Evolutionary conservation across 768 basidiomycete species (phyloP), one percentile per base, ranked within the genome.

Genomic region (Russula brevipes): DNA sequence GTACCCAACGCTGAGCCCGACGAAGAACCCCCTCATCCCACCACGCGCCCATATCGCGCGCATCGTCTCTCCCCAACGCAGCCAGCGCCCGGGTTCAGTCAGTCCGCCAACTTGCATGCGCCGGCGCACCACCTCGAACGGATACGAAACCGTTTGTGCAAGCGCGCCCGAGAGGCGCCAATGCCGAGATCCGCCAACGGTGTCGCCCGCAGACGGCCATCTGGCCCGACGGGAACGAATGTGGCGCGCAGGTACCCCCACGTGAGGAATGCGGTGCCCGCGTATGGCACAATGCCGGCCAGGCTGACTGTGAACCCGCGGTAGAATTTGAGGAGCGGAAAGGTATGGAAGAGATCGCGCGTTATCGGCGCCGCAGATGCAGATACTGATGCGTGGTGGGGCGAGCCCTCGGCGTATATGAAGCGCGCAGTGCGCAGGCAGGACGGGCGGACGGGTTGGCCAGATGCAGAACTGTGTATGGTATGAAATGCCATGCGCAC

Each of bases 251-350:
- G 79, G 72, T 80, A 87, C 46, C 90, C 95, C 88, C 93, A 98
- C 38, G 88, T 86, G 51, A 98, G 82, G 79, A 98, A 98, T 12
- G 91, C 92, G 2, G 93, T 91, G 19, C 96, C 96, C 3, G 94
- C 93, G 69, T 98, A 98, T 5, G 96, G 96, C 38, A 98, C 79
- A 82, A 98, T 98, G 50, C 97, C 96, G 14, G 84, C 74, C 44
- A 98, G 75, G 24, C 94, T 94, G 35, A 97, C 93, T 7, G 87
- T 86, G 76, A 98, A 98, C n/a, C 97, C 96, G 24, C 97, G 90
- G 72, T 98, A 99, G 76, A 98, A 94, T 70, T 95, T 91, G 59
- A 94, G 81, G 57, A 92, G 72, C 16, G 90, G 89, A 69, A 89
- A 84, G 12, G 82, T 81, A 49, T 82, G 76, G 69, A 94, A 81